Evolutionary conservation across 192 early-diverging fungal genomes (phyloP).

Genomic region (Spinellus fusiger): DNA sequence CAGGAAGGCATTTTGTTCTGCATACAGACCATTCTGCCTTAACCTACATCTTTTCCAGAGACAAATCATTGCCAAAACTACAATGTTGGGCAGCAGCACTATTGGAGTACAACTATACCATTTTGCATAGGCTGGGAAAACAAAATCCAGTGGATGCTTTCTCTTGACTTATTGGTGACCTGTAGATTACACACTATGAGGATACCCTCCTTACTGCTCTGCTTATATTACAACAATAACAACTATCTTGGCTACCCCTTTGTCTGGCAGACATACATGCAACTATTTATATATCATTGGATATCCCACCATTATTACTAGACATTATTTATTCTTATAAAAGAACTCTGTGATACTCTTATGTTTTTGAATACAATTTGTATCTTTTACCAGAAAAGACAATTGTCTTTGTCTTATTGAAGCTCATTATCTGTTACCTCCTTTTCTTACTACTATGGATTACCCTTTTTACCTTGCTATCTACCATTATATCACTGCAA

Average conservation of each 20-base stretch:
- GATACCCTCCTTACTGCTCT: no score
- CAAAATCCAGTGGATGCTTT: background rate
- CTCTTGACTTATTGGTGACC: background rate
- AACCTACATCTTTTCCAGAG: slow-evolving; percentile 7
- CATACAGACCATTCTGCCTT: slow-evolving; percentile 32
- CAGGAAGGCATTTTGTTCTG: slow-evolving; percentile 13
- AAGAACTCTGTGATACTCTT: no score
- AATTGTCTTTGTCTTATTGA: background rate
- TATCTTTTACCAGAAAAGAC: no score
- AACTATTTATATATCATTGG: no score
- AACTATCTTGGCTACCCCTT: no score
- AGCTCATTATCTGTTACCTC: background rate
- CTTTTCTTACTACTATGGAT: background rate
- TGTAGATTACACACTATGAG: no score
- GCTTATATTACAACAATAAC: background rate
- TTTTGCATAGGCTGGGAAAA: background rate
- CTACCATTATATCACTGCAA: background rate
- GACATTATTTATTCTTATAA: no score
- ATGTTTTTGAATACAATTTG: no score
- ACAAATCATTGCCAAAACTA: background rate
- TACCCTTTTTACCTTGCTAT: background rate
- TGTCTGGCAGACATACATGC: no score
- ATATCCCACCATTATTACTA: no score
- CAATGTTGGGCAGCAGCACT: background rate
- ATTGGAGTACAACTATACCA: background rate